Evolutionary conservation across 2,329 filamentous ascomycete genomes (phyloP), one percentile per base, ranked within the genome.

Genomic region (Trichoderma endophyticum): DNA sequence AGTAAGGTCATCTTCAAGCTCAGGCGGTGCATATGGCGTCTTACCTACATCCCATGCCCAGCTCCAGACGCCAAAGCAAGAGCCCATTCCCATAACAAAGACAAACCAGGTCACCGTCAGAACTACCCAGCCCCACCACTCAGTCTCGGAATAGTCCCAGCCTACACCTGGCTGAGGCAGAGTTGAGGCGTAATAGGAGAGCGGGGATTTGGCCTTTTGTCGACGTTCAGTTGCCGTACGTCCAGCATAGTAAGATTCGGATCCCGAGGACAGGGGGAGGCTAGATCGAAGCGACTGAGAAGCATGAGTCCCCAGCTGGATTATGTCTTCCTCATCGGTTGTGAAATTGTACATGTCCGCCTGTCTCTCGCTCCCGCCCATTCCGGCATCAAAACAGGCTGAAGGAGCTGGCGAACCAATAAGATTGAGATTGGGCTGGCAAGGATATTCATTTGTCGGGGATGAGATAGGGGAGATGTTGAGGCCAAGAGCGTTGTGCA

Each of bases 1-100:
- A 3, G 95, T 98, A 7, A 93, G 91, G 82, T 99, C 96, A 81
- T 98, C 94, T 81, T 98, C 95, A 57, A 98, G 86, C 83, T 98
- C 95, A 4, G 95, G 95, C 65, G 95, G 95, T 69, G 95, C 95
- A 82, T 97, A 97, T 0, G 95, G 95, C 39, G 94, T 98, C 81
- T 95, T 94, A 60, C 95, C 95, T 2, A 98, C 95, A 83, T 98
- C 95, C 96, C 96, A 99, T 3, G 96, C 96, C 96, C 96, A 99
- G 81, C 91, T 96, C 96, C 96, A 99, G 26, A 98, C 90, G 26
- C 93, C 95, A 60, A 98, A 87, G 80, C 94, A 98, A 65, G 93
- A 97, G 68, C 96, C 96, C 93, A 99, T 98, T 36, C 96, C 96
- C 0, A 96, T 90, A 24, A 98, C 94, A 80, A 99, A 98, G 30